Evolutionary conservation across 306 rosid species (phyloP), one percentile per base, ranked within the genome.

Genomic region (Castanospermum australe): DNA sequence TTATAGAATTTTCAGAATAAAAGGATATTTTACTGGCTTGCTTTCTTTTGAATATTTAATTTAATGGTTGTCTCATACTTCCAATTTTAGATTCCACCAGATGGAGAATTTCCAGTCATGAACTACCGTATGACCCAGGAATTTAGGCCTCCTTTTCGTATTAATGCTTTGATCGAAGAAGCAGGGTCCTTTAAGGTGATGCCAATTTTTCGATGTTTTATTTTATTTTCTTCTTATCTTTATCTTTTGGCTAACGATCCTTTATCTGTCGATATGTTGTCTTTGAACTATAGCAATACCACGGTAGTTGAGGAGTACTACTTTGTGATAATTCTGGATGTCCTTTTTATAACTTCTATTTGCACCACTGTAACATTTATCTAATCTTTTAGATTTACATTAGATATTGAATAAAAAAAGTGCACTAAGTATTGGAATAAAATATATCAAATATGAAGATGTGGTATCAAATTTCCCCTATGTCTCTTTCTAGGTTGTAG

Each of bases 41-140:
- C 61, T 82, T 67, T 54, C 62, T 59, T 36, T 68, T 76, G 63
- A 52, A 67, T 65, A 32, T 67, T 45, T 32, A 7, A 41, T 73
- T 76, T 72, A 62, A 76, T 76, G 42, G 42, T 41, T 72, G 79
- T 62, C 32, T 71, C n/a, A 51, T 62, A 22, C 69, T 85, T 71
- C 69, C 78, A 56, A 79, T 64, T 67, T 52, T 74, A 92, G 97
- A 71, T 89, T 73, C 96, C 96, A 1, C 91, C 96, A 2, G 96
- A 90, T 68, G 97, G 97, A 22, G 97, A 92, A 73, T 92, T 92
- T 84, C 93, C 96, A 1, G 96, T 90, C 79, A 92, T 92, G 97
- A 92, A 90, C 78, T 92, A 89, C 83, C 96, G 96, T 33, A 82
- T 92, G 94, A 92, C 92, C 76, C 97, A 92, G 81, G 94, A 88